Evolutionary conservation across 495 filamentous ascomycete species (phyloP), one percentile per base, ranked within the genome.

Genomic region (Tricharina praecox): DNA sequence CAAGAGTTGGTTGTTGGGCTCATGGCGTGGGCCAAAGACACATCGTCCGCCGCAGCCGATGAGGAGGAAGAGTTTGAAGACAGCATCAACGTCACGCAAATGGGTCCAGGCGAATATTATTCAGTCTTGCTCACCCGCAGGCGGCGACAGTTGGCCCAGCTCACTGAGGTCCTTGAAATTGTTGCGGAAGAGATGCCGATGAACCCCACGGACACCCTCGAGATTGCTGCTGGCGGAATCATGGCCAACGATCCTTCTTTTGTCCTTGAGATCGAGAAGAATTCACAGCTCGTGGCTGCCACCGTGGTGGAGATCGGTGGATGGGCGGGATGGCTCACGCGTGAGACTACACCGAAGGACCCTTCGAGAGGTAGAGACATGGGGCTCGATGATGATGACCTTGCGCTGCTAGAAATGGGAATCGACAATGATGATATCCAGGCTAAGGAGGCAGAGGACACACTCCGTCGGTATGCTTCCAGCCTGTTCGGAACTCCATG

Each of bases 311-410:
- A 61, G 40, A 60, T 53, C 18, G 61, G 53, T 19, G 53, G 53
- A 1, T 47, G 33, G 47, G 48, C 44, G 1, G 48, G 58, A n/a
- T 47, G 26, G 20, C 48, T 60, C 18, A 37, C 41, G n/a, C 30
- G 53, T 15, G 42, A 50, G 35, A 53, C 47, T 10, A 52, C 47
- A 25, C 35, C 23, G 23, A 50, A n/a, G 49, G 18, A 28, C 15
- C 9, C 19, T 11, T 50, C 25, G 10, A 40, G 38, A 16, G 49
- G 24, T 21, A 32, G 36, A 2, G 30, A 45, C 5, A 46, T 55
- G 49, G 16, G 52, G 1, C 50, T 59, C 20, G 53, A 61, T 42
- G 57, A 56, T 8, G 58, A 61, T 23, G 57, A 60, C n/a, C 23
- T 53, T 32, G 53, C 49, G 18, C 49, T 60, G 13, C 26, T 56